Evolutionary conservation across 768 basidiomycete genomes (phyloP).

Genomic region (Psilocybe azurescens): DNA sequence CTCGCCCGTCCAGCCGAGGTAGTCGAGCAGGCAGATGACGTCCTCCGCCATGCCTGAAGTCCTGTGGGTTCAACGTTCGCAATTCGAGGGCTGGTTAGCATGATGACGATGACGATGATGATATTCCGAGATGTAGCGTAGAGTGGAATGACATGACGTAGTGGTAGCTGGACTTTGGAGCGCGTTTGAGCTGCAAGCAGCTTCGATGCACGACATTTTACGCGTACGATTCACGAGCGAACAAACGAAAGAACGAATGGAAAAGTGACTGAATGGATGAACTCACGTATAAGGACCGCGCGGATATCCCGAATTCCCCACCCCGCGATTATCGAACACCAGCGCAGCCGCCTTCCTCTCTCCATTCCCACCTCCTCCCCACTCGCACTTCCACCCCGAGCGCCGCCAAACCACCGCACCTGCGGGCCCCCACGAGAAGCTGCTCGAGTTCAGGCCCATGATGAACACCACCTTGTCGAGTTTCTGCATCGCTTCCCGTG

Average conservation of each 20-base stretch:
- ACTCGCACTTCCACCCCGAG: constrained; percentile 11
- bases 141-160: too few relatives aligned
- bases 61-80: constrained; percentile 38
- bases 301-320: constrained; percentile 75
- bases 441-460: constrained; percentile 76
- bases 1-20: constrained; percentile 70
- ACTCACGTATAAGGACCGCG: constrained; percentile 79
- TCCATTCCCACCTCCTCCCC: too few relatives aligned
- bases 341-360: constrained; percentile 56
- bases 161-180: too few relatives aligned
- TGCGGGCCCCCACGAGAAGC: constrained; percentile 69
- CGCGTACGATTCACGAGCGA: too few relatives aligned
- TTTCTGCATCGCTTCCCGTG: constrained; percentile 16
- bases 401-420: constrained; percentile 61
- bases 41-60: constrained; percentile 84
- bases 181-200: too few relatives aligned
- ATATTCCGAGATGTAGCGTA: too few relatives aligned
- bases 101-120: too few relatives aligned
- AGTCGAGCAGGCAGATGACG: constrained; percentile 65
- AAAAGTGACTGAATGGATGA: background rate
- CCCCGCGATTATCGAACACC: constrained; percentile 87
- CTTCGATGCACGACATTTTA: too few relatives aligned
- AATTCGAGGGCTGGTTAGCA: too few relatives aligned
- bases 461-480: constrained; percentile 68
- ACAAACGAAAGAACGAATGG: background rate